These are phyloP conservation scores for Fusarium torreyae DNA, from an alignment of 2,329 filamentous ascomycete species.

Conservation along the genomic window DNA sequence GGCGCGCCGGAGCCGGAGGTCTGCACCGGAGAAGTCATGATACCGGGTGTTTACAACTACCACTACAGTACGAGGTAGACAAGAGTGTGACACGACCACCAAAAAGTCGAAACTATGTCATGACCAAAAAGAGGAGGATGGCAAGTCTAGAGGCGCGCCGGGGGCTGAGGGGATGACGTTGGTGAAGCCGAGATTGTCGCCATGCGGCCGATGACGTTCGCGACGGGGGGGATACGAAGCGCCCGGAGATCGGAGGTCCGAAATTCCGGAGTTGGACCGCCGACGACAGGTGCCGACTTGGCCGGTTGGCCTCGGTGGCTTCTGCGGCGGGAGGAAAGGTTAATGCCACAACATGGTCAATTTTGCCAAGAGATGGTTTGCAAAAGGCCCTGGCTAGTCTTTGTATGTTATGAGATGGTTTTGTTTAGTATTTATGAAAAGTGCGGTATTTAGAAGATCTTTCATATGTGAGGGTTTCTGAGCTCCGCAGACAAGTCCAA, in stretches of 20 bases:
- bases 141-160: neutral
- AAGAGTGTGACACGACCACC: slow-evolving; percentile 1
- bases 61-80: neutral
- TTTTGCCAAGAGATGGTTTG: neutral
- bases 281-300: slow-evolving; percentile 6
- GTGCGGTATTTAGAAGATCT: neutral
- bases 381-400: neutral
- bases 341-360: slow-evolving; percentile 1
- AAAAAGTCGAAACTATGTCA: slow-evolving; percentile 5
- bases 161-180: slow-evolving; percentile 8
- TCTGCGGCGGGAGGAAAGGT: slow-evolving; percentile 6
- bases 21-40: slow-evolving; percentile 24
- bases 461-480: too few species aligned
- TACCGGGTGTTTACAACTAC: neutral
- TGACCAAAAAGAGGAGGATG: neutral
- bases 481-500: too few species aligned
- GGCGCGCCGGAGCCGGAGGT: slow-evolving; percentile 20
- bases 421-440: neutral
- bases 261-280: slow-evolving; percentile 17
- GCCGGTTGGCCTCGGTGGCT: slow-evolving; percentile 3
- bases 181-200: slow-evolving; percentile 10
- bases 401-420: neutral
- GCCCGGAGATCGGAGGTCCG: slow-evolving; percentile 18
- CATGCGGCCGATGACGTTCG: slow-evolving; percentile 32
- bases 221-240: slow-evolving; percentile 16